Evolutionary conservation across 1,284 basidiomycete species (phyloP).

Genomic region (Leccinum fuscescens): DNA sequence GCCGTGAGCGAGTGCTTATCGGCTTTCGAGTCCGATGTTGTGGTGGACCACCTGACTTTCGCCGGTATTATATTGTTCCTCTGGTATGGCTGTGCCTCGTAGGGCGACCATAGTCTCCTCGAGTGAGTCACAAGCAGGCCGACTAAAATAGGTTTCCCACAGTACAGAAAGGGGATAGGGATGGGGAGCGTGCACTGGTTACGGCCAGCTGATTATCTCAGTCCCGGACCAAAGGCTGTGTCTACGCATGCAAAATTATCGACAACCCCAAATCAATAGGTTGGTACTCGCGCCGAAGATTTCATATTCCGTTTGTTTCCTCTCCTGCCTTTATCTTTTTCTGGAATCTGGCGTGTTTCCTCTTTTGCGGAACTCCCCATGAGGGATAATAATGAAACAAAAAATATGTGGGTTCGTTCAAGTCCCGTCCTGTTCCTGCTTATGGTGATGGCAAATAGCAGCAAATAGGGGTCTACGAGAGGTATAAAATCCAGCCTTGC

Average conservation of each 20-base stretch:
- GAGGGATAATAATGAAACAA: not conserved
- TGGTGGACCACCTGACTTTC: not conserved
- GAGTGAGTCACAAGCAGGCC: not conserved
- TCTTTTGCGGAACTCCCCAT: not conserved
- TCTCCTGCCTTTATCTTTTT: not conserved
- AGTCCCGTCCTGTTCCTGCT: too few relatives aligned
- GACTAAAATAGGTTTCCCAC: not conserved
- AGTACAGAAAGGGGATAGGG: too few relatives aligned
- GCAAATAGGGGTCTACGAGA: not conserved
- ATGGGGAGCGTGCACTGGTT: not conserved
- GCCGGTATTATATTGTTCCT: not conserved
- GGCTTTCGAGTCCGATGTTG: not conserved
- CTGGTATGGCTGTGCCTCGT: not conserved
- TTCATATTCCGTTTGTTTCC: not conserved
- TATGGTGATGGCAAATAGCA: not conserved
- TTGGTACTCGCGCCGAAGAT: not conserved
- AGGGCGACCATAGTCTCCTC: not conserved
- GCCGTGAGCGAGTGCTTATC: conserved; percentile 5
- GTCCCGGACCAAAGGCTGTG: not conserved
- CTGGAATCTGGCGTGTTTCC: not conserved
- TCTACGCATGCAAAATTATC: not conserved
- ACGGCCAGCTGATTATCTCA: not conserved
- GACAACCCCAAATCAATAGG: not conserved
- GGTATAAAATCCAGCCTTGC: not conserved
- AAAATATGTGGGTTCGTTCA: too few relatives aligned